Base-by-base conservation (phyloP, 805 yeast species). In the Zygosaccharomyces kombuchaensis region DNA sequence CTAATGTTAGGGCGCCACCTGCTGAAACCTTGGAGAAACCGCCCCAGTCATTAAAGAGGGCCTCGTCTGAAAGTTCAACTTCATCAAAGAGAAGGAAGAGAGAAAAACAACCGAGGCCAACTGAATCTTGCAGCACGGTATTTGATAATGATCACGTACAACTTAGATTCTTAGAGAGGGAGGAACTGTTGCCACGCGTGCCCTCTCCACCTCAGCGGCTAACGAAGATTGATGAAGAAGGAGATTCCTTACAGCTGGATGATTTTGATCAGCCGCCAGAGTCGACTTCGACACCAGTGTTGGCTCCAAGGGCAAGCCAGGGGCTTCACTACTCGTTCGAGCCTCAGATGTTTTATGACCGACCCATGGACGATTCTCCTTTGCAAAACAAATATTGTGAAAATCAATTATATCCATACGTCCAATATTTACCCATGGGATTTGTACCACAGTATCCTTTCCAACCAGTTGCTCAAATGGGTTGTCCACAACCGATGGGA, bases 221-320 rank as follows among this genome's bases (percentile, higher is more conserved):
- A 48, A 45, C 37, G 9, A 35, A 30, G 34, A 45, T 43, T 9
- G 45, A 42, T 9, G 47, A 44, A 32, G 49, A 47, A 27, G 53
- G 51, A 19, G 38, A 48, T 3, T 61, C 66, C 8, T 41, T 62
- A 14, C 51, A 55, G 29, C 43, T 56, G 17, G 60, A 58, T 9
- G 65, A 62, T 27, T 55, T 62, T 39, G 58, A 53, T 37, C 60
- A 58, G 48, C 64, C 65, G 3, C 66, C 66, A 13, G 54, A 60
- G 19, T 58, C 62, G 2, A 62, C 66, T 3, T 62, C 66, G 2
- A 62, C 66, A 9, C 66, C 66, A n/a, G 36, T 49, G 2, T 26
- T 14, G 5, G 21, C 26, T 22, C 14, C 36, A 10, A 31, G 13
- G 14, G 30, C 32, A 16, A 13, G 19, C 29, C 17, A 31, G 36